Conservation (phyloP, 192 early-diverging fungal species). For the Phycomyces blakesleeanus region DNA sequence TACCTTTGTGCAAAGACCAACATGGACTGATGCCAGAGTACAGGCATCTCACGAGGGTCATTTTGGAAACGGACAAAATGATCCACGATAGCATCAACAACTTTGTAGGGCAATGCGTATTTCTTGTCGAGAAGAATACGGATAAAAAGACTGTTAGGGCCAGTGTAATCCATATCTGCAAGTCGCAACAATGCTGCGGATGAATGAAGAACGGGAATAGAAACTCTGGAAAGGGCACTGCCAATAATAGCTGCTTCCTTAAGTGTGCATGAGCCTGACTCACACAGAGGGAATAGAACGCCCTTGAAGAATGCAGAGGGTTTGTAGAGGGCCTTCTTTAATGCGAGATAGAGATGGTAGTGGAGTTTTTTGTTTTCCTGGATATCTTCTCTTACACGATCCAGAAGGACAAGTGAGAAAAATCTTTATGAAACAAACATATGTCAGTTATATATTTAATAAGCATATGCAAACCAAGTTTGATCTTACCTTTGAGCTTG, state of each 20-base stretch:
- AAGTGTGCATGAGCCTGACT: conserved; percentile 86
- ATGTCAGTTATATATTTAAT: no score
- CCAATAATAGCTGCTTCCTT: conserved; percentile 96
- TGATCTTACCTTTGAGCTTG: conserved; percentile 74
- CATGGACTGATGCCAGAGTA: conserved; percentile 96
- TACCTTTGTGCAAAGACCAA: conserved; percentile 91
- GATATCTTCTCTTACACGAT: conserved; percentile 93
- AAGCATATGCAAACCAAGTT: no score
- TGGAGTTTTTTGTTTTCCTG: conserved; percentile 96
- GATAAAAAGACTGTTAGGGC: conserved; percentile 91
- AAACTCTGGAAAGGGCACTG: conserved; percentile 86
- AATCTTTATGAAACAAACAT: no score
- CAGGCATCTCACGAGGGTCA: conserved; percentile 81
- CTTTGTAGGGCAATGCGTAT: conserved; percentile 96
- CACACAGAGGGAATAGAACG: conserved; percentile 92
- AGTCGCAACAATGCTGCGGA: conserved; percentile 88
- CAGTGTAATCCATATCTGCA: conserved; percentile 98
- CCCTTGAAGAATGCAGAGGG: conserved; percentile 98
- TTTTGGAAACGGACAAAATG: conserved; percentile 92
- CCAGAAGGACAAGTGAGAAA: conserved; percentile 82
- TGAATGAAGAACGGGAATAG: conserved; percentile 94
- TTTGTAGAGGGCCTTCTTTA: conserved; percentile 97
- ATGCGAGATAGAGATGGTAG: conserved; percentile 93
- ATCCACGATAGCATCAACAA: conserved; percentile 92
- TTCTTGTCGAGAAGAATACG: conserved; percentile 97